Evolutionary conservation across 176 grass and related monocot genomes (phyloP).

Genomic region (Oryza nivara): DNA sequence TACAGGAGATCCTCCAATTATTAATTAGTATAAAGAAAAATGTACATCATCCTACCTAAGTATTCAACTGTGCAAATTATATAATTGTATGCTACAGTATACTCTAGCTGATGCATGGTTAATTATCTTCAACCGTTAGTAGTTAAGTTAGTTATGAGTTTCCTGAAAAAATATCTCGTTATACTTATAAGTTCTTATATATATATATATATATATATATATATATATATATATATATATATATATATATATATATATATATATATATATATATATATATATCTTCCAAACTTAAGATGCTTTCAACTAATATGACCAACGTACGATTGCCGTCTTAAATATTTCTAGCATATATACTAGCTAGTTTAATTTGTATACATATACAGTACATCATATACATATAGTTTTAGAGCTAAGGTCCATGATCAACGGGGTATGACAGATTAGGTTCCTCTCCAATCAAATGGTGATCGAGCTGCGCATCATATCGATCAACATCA

Average conservation of each 20-base stretch:
- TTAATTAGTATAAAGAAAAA: neutral
- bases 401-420: neutral
- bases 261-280: no score
- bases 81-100: neutral
- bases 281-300: neutral
- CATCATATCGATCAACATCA: slow-evolving; percentile 48
- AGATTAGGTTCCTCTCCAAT: slow-evolving; percentile 52
- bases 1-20: no score
- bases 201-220: neutral
- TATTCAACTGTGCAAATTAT: neutral
- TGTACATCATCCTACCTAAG: neutral
- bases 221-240: no score
- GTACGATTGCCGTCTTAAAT: neutral
- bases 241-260: no score
- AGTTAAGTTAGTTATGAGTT: neutral
- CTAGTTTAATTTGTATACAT: slow-evolving; percentile 1
- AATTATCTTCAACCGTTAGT: slow-evolving; percentile 1
- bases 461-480: slow-evolving; percentile 38
- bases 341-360: neutral
- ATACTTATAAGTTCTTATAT: no score
- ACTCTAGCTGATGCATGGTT: neutral
- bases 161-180: no score
- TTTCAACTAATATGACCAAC: slow-evolving; percentile 10
- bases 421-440: slow-evolving; percentile 25
- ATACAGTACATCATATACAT: neutral